These are phyloP conservation scores for Ambrosia hybrid DNA, from an alignment of 140 eudicot genomes.

Conservation along the genomic window DNA sequence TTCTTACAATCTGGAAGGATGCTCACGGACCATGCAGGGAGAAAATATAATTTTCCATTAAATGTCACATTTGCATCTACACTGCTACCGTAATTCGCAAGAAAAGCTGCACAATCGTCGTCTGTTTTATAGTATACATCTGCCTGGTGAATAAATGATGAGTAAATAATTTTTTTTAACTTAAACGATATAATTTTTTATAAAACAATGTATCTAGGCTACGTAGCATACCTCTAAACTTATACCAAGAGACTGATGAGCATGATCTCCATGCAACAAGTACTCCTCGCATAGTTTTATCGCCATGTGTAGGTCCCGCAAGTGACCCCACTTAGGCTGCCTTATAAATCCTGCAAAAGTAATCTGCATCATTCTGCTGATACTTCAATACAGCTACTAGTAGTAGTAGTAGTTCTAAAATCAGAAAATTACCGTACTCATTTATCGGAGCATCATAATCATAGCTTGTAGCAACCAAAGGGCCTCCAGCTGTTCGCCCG, in stretches of 20 bases:
- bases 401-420: not conserved
- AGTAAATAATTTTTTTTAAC: slow-evolving; percentile 6
- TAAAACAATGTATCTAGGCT: not conserved
- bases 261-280: slow-evolving; percentile 56
- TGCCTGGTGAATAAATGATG: slow-evolving; percentile 45
- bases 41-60: slow-evolving; percentile 57
- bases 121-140: slow-evolving; percentile 61
- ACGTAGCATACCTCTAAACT: slow-evolving; percentile 57
- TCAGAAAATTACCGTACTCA: slow-evolving; percentile 63
- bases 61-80: slow-evolving; percentile 62
- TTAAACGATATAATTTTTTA: no score
- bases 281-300: slow-evolving; percentile 72
- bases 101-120: slow-evolving; percentile 76
- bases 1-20: slow-evolving; percentile 73
- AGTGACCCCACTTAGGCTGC: slow-evolving; percentile 85
- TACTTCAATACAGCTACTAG: slow-evolving; percentile 4
- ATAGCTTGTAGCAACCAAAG: slow-evolving; percentile 77
- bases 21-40: slow-evolving; percentile 96
- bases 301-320: slow-evolving; percentile 69
- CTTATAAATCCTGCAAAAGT: slow-evolving; percentile 56
- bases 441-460: slow-evolving; percentile 86
- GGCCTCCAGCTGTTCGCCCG: slow-evolving; percentile 87
- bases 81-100: slow-evolving; percentile 61
- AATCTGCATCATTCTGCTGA: slow-evolving; percentile 10
- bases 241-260: slow-evolving; percentile 54